Evolutionary conservation across 2,329 filamentous ascomycete species (phyloP).

Genomic region (Aspergillus quadrilineatus): DNA sequence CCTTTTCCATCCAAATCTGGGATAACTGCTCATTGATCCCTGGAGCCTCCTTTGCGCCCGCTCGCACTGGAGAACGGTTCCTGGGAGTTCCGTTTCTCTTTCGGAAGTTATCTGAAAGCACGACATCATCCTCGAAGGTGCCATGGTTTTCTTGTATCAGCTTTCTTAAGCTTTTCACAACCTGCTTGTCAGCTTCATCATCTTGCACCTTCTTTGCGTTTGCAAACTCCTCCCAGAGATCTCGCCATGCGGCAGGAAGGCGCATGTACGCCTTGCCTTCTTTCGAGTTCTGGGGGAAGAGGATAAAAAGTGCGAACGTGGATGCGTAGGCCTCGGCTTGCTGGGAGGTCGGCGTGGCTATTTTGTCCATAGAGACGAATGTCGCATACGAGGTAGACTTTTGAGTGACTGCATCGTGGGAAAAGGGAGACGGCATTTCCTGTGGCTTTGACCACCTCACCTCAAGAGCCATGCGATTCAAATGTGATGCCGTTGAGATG

Average conservation of each 20-base stretch:
- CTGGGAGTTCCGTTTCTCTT: slow-evolving; percentile 43
- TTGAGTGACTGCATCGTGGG: slow-evolving; percentile 44
- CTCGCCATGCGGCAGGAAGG: slow-evolving; percentile 76
- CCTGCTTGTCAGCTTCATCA: slow-evolving; percentile 68
- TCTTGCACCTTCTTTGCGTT: slow-evolving; percentile 67
- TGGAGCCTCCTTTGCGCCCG: slow-evolving; percentile 23
- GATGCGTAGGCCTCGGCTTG: slow-evolving; percentile 88
- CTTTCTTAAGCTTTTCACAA: slow-evolving; percentile 62
- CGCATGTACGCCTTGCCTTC: slow-evolving; percentile 83
- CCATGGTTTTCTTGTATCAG: slow-evolving; percentile 39
- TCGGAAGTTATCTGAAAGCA: slow-evolving; percentile 74
- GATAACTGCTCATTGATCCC: slow-evolving; percentile 43
- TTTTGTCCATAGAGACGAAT: slow-evolving; percentile 68
- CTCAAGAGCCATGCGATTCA: slow-evolving; percentile 71
- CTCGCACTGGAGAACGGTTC: slow-evolving; percentile 28
- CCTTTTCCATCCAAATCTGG: slow-evolving; percentile 54
- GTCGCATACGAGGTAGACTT: slow-evolving; percentile 49
- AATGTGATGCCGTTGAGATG: slow-evolving; percentile 71
- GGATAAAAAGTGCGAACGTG: slow-evolving; percentile 75
- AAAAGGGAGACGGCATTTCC: slow-evolving; percentile 47
- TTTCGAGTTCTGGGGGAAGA: slow-evolving; percentile 73
- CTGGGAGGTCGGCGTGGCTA: slow-evolving; percentile 71
- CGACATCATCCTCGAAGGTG: slow-evolving; percentile 66
- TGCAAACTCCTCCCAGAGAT: slow-evolving; percentile 78
- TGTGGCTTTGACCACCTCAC: slow-evolving; percentile 79